Base-by-base conservation (phyloP, 495 filamentous ascomycete species). In the Trichoderma gamsii region DNA sequence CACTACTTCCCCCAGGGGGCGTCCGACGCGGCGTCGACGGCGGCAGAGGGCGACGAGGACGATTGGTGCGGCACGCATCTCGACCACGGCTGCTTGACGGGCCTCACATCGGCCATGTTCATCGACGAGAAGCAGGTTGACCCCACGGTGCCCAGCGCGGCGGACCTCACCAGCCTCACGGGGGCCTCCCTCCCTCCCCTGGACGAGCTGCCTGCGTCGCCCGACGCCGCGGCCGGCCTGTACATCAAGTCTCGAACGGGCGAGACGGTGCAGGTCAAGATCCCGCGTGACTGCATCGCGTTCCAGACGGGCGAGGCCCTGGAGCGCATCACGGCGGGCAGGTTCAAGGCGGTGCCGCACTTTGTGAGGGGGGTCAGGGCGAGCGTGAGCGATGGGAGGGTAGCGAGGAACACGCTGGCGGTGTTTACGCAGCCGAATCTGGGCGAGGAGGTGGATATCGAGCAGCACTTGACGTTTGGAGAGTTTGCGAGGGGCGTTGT, bases 361-460 rank as follows among this genome's bases (percentile, higher is more conserved):
- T 97, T 96, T 78, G 95, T 99, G 23, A 86, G 89, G 70, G 95
- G 93, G 1, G 81, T 87, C 67, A 76, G 82, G 44, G 76, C 79
- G 1, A 74, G 74, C 65, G 76, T 74, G 68, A 76, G 77, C 72
- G 78, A 73, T 21, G 80, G 77, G 29, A 78, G 80, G 59, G 84
- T 96, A 69, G 93, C 93, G 56, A 82, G 95, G 70, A 98, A 97
- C 81, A 99, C 95, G 64, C 79, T 99, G 68, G 95, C 95, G 6
- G 92, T 99, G 38, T 99, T 99, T 76, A 99, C 95, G 63, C 95
- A 99, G 82, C 95, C 95, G 51, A 96, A 97, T 81, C 76, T 99
- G 63, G 89, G 85, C 66, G 95, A 97, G 72, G 86, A 89, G 80
- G 92, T 99, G 18, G 90, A 92, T 76, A 79, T 81, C 65, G 83